A percentile compares a stretch with the other conserved stretches of the same genome.
phyloP scores from a whole-genome alignment of 257 asterid genomes.

The Rubia yunnanensis region DNA sequence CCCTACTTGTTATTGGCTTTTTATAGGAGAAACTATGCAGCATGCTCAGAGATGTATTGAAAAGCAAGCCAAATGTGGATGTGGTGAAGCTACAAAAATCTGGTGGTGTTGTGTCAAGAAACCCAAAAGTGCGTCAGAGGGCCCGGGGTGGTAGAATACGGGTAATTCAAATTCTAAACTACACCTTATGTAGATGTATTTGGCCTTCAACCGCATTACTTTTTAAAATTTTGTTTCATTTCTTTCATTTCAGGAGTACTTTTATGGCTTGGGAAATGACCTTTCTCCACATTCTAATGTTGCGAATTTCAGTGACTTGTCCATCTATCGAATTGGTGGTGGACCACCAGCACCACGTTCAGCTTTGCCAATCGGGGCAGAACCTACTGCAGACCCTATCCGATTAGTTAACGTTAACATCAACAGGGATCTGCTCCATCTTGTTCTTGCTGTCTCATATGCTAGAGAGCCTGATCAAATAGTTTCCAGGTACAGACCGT shows the following conservation, averaged over 20 bases:
- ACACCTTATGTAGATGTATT: not conserved
- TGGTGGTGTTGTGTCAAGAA: conserved; percentile 94
- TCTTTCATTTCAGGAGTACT: conserved; percentile 59
- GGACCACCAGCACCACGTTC: conserved; percentile 99
- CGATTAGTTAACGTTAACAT: conserved; percentile 60
- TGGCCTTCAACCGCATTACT: not conserved
- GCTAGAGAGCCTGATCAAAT: conserved; percentile 88
- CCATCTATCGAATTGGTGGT: conserved; percentile 76
- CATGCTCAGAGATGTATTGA: conserved; percentile 85
- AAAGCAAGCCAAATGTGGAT: conserved; percentile 65
- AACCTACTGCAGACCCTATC: conserved; percentile 81
- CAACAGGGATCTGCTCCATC: conserved; percentile 72
- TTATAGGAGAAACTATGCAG: conserved; percentile 96
- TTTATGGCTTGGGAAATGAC: conserved; percentile 85
- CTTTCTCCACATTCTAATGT: conserved; percentile 90
- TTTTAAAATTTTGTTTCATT: not conserved
- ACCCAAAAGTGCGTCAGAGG: conserved; percentile 88
- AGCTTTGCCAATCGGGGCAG: conserved; percentile 95
- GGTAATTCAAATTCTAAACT: conserved; percentile 31
- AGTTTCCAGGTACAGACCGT: conserved; percentile 54
- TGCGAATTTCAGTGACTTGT: conserved; percentile 62
- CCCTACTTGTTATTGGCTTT: not conserved
- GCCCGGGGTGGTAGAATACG: conserved; percentile 77
- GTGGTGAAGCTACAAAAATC: conserved; percentile 99
- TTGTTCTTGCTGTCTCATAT: conserved; percentile 82